Evolutionary conservation across 2,329 filamentous ascomycete species (phyloP).

Genomic region (Hymenoscyphus fructigenus): DNA sequence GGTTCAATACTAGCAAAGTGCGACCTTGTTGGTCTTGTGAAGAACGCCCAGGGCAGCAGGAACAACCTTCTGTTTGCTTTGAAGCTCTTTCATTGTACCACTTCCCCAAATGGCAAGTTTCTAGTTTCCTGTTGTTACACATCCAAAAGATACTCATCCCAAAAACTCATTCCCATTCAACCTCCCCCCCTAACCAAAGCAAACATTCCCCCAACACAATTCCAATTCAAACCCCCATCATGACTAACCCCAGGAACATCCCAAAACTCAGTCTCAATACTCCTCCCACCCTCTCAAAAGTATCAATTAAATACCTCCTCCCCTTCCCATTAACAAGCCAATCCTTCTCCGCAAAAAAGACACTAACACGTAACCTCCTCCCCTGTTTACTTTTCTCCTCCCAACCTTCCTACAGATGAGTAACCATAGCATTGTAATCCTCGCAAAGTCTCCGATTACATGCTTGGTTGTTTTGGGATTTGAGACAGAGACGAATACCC

Average conservation of each 20-base stretch:
- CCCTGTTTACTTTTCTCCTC: not conserved
- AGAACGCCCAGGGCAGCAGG: too few species aligned
- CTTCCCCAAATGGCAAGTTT: too few species aligned
- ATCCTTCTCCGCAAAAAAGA: constrained; percentile 41
- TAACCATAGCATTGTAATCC: constrained; percentile 25
- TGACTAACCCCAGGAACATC: not conserved
- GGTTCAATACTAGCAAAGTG: too few species aligned
- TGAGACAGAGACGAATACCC: constrained; percentile 33
- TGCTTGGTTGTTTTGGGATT: constrained; percentile 15
- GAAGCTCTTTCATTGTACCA: too few species aligned
- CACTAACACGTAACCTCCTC: constrained; percentile 24
- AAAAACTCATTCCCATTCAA: too few species aligned
- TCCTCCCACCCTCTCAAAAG: constrained; percentile 34
- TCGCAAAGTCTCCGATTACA: constrained; percentile 24
- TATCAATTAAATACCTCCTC: constrained; percentile 43
- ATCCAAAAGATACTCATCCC: not conserved
- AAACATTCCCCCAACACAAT: not conserved
- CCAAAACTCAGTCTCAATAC: not conserved
- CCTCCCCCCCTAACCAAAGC: not conserved
- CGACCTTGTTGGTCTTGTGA: too few species aligned
- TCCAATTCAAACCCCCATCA: not conserved
- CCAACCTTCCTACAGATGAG: constrained; percentile 21
- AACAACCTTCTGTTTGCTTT: too few species aligned
- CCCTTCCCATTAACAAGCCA: constrained; percentile 44
- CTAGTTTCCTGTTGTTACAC: not conserved